Evolutionary conservation across 495 filamentous ascomycete species (phyloP).

Genomic region (Neurospora sp.): DNA sequence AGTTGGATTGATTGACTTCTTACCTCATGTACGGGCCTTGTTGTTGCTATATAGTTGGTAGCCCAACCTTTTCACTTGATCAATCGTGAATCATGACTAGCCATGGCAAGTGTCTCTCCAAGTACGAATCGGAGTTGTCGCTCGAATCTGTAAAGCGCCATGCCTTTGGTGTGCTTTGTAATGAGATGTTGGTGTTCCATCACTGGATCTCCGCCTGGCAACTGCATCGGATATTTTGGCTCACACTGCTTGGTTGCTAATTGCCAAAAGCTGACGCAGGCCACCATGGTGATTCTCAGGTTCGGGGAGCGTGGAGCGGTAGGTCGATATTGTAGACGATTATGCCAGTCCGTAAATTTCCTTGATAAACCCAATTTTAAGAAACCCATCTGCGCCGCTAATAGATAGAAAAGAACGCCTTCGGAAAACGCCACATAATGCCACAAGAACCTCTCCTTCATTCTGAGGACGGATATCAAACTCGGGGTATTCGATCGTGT

Average conservation of each 20-base stretch:
- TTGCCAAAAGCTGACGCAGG: background rate
- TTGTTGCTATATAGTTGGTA: background rate
- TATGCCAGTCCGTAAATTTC: background rate
- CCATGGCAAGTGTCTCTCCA: background rate
- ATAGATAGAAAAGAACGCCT: background rate
- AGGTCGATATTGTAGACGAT: background rate
- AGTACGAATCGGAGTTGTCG: background rate
- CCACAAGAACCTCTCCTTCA: background rate
- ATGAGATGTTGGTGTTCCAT: background rate
- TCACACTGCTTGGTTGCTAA: background rate
- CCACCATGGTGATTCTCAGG: background rate
- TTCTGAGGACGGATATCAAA: constrained; percentile 5
- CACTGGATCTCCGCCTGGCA: background rate
- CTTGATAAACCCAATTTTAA: background rate
- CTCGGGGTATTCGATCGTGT: background rate
- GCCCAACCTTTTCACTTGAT: background rate
- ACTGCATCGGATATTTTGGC: background rate
- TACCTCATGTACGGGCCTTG: background rate
- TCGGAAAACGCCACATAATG: background rate
- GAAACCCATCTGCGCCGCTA: background rate
- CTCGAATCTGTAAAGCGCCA: background rate
- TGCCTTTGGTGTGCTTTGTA: background rate
- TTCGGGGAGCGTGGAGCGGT: background rate
- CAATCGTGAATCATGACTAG: background rate
- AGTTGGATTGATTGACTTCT: too few species aligned